A percentile compares a stretch with the other conserved stretches of the same genome.
Evolutionary conservation across 148 eudicot genomes (phyloP).

Genomic region (Rhododendron ovatum): DNA sequence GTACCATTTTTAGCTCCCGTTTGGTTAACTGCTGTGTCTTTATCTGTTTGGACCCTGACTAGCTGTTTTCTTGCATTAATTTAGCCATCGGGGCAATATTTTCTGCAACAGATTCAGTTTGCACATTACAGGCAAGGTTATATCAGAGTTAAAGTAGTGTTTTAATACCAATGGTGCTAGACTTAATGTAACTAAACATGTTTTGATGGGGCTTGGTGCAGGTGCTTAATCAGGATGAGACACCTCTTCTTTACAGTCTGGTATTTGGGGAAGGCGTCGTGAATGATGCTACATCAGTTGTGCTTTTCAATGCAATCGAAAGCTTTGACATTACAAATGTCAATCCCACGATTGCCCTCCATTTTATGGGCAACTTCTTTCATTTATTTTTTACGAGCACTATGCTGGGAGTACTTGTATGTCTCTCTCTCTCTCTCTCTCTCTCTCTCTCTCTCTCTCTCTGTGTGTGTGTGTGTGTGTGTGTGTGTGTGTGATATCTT

Average conservation of each 20-base stretch:
- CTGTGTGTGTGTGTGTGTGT: not conserved
- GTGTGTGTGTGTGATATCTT: not conserved
- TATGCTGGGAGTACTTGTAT: conserved; percentile 56
- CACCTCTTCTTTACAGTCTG: conserved; percentile 77
- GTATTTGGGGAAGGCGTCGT: conserved; percentile 86
- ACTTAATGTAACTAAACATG: conserved; percentile 11
- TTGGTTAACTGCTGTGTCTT: not conserved
- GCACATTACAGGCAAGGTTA: conserved; percentile 49
- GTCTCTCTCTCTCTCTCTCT: conserved; percentile 20
- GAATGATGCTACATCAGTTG: conserved; percentile 81
- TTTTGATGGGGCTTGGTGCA: conserved; percentile 30
- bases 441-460: not conserved
- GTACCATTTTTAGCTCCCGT: conserved; percentile 24
- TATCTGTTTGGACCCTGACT: conserved; percentile 12
- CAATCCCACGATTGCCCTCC: conserved; percentile 41
- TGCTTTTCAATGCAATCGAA: conserved; percentile 71
- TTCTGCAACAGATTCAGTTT: conserved; percentile 45
- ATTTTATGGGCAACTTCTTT: conserved; percentile 48
- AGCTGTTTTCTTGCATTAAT: conserved; percentile 15
- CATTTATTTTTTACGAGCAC: conserved; percentile 62
- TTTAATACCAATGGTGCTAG: not conserved
- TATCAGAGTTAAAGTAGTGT: conserved; percentile 10
- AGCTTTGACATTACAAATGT: conserved; percentile 50
- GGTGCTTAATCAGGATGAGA: conserved; percentile 81
- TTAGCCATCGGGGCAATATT: conserved; percentile 83